Evolutionary conservation across 257 asterid genomes (phyloP).

Genomic region (Solanum gracilifrons): DNA sequence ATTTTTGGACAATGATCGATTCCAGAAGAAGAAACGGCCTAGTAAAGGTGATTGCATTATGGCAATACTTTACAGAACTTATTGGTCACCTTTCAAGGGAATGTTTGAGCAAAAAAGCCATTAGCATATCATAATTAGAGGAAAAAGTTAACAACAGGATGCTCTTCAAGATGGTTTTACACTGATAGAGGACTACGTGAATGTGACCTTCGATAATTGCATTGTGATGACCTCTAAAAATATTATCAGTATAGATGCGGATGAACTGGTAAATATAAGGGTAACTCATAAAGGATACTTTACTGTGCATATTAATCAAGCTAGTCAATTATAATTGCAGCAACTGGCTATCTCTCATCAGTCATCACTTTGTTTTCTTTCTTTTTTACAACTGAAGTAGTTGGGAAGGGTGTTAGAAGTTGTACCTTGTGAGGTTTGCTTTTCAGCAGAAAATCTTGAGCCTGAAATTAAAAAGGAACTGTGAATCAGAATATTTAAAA

Average conservation of each 20-base stretch:
- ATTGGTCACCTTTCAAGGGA: not conserved
- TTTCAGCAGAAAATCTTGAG: slow-evolving; percentile 62
- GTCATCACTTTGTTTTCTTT: not conserved
- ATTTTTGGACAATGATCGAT: not conserved
- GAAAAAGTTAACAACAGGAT: not conserved
- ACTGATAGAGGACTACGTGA: not conserved
- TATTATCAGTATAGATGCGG: not conserved
- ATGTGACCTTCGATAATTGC: not conserved
- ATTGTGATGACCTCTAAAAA: not conserved
- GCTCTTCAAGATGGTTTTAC: not conserved
- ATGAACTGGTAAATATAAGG: not conserved
- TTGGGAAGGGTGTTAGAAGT: not conserved
- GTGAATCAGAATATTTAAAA: not conserved
- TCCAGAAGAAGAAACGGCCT: not conserved
- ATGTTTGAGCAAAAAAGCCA: not conserved
- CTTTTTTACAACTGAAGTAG: not conserved
- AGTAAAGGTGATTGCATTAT: not conserved
- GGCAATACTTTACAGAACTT: not conserved
- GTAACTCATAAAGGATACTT: not conserved
- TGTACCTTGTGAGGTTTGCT: slow-evolving; percentile 87
- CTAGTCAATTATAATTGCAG: not conserved
- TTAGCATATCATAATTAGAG: not conserved
- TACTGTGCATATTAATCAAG: not conserved
- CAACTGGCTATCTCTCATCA: not conserved
- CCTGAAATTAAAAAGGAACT: slow-evolving; percentile 33